phyloP scores from a whole-genome alignment of 2,329 filamentous ascomycete species.

The Pseudogymnoascus destructans region DNA sequence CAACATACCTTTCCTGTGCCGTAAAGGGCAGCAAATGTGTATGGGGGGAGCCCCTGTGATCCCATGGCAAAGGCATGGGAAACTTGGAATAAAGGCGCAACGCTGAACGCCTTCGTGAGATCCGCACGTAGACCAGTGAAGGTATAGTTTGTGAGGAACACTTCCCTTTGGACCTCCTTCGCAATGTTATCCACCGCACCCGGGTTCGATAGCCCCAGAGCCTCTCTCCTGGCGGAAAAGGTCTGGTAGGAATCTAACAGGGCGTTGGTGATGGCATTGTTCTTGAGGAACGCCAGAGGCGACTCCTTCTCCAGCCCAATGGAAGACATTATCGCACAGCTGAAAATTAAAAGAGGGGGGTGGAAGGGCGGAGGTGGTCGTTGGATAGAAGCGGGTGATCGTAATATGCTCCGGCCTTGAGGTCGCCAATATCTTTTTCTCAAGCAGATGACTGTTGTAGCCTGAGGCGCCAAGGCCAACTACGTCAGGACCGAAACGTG shows the following conservation, averaged over 20 bases:
- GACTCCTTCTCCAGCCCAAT: constrained; percentile 29
- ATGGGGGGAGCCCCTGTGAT: constrained; percentile 76
- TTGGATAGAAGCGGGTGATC: constrained; percentile 3
- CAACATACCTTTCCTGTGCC: constrained; percentile 74
- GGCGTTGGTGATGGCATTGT: constrained; percentile 58
- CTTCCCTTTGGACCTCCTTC: constrained; percentile 89
- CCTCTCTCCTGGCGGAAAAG: constrained; percentile 75
- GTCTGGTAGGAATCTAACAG: constrained; percentile 66
- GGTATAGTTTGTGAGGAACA: constrained; percentile 91
- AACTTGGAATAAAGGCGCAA: constrained; percentile 88
- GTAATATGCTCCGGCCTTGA: constrained; percentile 6
- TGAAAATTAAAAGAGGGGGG: constrained; percentile 5
- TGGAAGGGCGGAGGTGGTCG: constrained; percentile 2
- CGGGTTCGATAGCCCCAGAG: constrained; percentile 81
- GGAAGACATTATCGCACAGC: constrained; percentile 20
- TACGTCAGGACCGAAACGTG: not conserved
- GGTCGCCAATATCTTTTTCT: constrained; percentile 10
- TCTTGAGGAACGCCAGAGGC: constrained; percentile 52
- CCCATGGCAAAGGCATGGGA: constrained; percentile 96
- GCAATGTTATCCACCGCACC: constrained; percentile 82
- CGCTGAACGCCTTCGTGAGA: constrained; percentile 90
- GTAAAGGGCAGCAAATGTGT: constrained; percentile 88
- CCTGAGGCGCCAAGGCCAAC: constrained; percentile 1
- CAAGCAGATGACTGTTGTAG: constrained; percentile 7
- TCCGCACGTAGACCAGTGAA: constrained; percentile 94